Evolutionary conservation across 169 alveolate genomes (phyloP), one percentile per base, ranked within the genome.

Genomic region (Cryptosporidium baileyi): DNA sequence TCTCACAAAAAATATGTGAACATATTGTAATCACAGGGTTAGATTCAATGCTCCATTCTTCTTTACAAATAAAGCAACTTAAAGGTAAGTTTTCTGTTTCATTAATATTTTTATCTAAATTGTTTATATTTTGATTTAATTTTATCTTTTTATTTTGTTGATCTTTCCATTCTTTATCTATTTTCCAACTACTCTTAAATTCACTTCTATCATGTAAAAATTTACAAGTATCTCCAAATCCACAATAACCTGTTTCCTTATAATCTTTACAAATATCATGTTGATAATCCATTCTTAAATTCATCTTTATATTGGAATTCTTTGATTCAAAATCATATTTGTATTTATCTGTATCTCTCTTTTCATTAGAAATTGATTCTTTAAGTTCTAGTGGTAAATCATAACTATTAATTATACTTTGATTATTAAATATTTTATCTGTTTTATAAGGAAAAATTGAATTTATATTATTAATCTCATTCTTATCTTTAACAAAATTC

Each of bases 211-310:
- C 99, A 91, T 97, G 99, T 47, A 97, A 91, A 88, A 95, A 97
- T 65, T 94, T 93, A 89, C 99, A 97, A 38, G 98, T 93, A 61
- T 97, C 98, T 45, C 99, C 99, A 89, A 95, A 97, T 1, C 98
- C 98, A 80, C 99, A 97, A 89, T 95, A 94, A 6, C 99, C 99
- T 11, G 99, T 96, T 79, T 96, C 99, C 85, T 96, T 96, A 89
- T 92, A 97, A 91, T 97, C 99, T 88, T 97, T 97, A 89, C 99
- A 97, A 30, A 96, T 82, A 61, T 96, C 98, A 6, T 99, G 98
- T 49, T 96, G 96, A 91, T 96, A 97, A 91, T 97, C 99, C 52
- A 97, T 91, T 67, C 97, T 91, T 61, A 94, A 90, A 19, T 98
- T 95, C 52, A 95, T 89, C 82, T 97, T 93, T 32, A 96, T 95